These are phyloP conservation scores for Coprinellus aureogranulatus DNA, from an alignment of 768 basidiomycete species.

Conservation along the genomic window DNA sequence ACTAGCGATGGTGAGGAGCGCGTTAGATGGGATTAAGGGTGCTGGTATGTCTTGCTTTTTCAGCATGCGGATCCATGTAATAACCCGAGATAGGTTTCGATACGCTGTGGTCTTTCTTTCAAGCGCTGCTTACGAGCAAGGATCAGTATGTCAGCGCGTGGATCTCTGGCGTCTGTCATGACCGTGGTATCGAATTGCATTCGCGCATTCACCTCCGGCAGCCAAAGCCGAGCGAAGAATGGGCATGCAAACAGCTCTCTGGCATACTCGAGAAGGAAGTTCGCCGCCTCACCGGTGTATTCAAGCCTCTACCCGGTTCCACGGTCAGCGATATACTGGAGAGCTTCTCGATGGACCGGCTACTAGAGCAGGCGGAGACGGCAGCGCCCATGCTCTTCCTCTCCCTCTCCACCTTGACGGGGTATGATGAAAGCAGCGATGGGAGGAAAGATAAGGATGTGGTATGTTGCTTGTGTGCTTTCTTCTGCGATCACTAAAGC, in stretches of 20 bases:
- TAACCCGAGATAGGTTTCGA: neutral
- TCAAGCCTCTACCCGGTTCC: neutral
- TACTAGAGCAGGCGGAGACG: neutral
- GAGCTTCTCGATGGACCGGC: neutral
- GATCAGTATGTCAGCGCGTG: neutral
- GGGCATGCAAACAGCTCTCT: neutral
- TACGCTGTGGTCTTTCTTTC: neutral
- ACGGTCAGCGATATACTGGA: neutral
- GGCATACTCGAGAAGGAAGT: neutral
- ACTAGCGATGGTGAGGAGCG: neutral
- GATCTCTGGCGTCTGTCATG: neutral
- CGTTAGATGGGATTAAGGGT: neutral
- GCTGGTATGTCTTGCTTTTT: neutral
- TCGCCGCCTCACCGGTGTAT: neutral
- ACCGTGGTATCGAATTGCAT: neutral
- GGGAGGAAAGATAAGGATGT: neutral
- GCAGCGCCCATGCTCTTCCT: neutral
- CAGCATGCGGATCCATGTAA: neutral
- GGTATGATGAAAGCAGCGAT: neutral
- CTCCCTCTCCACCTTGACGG: neutral
- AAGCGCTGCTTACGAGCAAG: neutral
- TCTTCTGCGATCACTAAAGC: neutral
- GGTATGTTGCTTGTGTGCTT: neutral
- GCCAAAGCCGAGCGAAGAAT: neutral
- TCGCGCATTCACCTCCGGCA: neutral